Evolutionary conservation across 805 yeast genomes (phyloP), one percentile per base, ranked within the genome.

Genomic region (Novakomyces olei): DNA sequence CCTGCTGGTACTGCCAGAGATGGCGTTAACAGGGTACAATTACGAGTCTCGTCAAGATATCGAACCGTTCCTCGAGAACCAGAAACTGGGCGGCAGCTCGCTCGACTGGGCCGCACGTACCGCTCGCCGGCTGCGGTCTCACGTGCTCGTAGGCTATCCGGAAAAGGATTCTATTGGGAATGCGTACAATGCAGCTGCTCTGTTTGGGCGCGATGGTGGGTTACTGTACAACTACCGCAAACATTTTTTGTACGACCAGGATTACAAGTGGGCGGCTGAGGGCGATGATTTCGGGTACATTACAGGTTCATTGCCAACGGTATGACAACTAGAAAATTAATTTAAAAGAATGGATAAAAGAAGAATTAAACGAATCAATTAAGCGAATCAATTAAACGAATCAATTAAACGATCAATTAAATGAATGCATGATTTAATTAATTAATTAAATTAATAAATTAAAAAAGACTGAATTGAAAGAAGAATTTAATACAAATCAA

Each of bases 1-100:
- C 46, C 41, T 81, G n/a, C 49, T 81, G 5, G 64, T 81, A 1
- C 59, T 83, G 5, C 92, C 95, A 0, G 95, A 81, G 44, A 52
- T 81, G 32, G 80, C 91, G 0, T 53, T 83, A 8, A 75, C 42
- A 15, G 44, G 94, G 1, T 81, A 81, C 48, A 74, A 72, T 44
- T 83, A 73, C 51, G 46, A 50, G 19, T 48, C 54, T 17, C 50
- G 47, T 27, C 47, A 43, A 1, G 66, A 60, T 25, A 69, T 73
- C 15, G 49, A 43, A 31, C 83, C 85, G 2, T 72, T 50, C 42
- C 47, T 74, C 18, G 83, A 76, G 38, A 53, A 17, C 15, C 10
- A 12, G 2, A 8, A 56, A 0, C 43, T 49, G 1, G 50, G 53
- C 0, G 72, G 75, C 0, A 61, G 59, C 2, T 55, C 74, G 1